Evolutionary conservation across 257 asterid genomes (phyloP).

Genomic region (Coffea canephora): DNA sequence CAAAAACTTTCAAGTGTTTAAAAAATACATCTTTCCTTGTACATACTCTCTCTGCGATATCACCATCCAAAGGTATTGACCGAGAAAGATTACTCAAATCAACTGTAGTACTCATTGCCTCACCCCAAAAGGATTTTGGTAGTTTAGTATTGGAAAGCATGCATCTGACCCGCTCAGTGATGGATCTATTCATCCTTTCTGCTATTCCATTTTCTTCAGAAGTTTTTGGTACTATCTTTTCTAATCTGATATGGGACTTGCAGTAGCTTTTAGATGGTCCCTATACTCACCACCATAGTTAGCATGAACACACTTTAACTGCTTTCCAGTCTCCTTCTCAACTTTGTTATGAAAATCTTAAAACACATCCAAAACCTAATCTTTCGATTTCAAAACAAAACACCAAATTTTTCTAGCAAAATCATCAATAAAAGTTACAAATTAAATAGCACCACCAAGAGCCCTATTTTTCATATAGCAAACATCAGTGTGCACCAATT

Average conservation of each 20-base stretch:
- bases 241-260: neutral
- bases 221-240: neutral
- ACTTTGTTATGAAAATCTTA: neutral
- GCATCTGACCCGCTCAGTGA: neutral
- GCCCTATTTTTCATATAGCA: too few species aligned
- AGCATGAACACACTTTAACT: neutral
- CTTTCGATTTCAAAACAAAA: conserved; percentile 5
- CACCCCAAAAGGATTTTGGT: too few species aligned
- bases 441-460: too few species aligned
- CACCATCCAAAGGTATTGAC: neutral
- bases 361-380: neutral
- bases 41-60: neutral
- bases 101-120: too few species aligned
- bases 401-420: neutral
- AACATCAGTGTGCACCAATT: too few species aligned
- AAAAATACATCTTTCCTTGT: neutral
- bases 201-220: neutral
- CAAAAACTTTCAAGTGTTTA: too few species aligned
- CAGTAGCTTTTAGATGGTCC: neutral
- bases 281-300: neutral
- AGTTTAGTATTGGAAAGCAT: neutral
- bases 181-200: neutral
- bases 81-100: neutral
- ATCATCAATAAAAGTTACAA: too few species aligned
- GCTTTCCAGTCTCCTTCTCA: neutral